phyloP scores from a whole-genome alignment of 306 rosid species.

The Pyrus betulifolia region DNA sequence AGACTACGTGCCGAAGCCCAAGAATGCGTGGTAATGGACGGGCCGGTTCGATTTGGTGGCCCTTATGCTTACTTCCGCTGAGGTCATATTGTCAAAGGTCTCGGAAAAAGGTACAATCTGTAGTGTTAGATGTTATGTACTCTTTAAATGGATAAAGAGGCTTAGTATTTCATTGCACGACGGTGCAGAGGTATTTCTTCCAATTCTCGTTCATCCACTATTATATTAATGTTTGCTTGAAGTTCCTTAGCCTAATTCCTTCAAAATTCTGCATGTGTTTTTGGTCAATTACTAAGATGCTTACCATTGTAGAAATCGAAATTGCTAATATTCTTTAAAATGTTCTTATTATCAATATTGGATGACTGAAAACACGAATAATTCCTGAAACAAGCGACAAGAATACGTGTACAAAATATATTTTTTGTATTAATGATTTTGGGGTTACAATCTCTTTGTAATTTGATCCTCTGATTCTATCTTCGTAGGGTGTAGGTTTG shows the following conservation, averaged over 20 bases:
- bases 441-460: no score
- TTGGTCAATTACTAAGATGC: background rate
- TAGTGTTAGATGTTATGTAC: background rate
- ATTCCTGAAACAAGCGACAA: no score
- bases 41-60: constrained; percentile 76
- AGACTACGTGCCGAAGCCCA: constrained; percentile 70
- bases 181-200: background rate
- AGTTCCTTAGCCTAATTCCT: background rate
- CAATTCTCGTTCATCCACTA: background rate
- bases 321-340: background rate
- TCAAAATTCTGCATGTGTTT: background rate
- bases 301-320: no score
- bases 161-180: background rate
- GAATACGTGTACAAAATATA: no score
- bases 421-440: no score
- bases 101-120: constrained; percentile 71
- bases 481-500: no score
- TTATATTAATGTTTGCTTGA: background rate
- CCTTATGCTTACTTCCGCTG: constrained; percentile 81
- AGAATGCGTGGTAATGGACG: constrained; percentile 47
- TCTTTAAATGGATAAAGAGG: background rate
- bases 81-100: constrained; percentile 76
- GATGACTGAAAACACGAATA: no score
- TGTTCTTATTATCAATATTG: no score
- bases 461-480: no score